These are phyloP conservation scores for Pilaira anomala DNA, from an alignment of 192 early-diverging fungal genomes.

Conservation along the genomic window DNA sequence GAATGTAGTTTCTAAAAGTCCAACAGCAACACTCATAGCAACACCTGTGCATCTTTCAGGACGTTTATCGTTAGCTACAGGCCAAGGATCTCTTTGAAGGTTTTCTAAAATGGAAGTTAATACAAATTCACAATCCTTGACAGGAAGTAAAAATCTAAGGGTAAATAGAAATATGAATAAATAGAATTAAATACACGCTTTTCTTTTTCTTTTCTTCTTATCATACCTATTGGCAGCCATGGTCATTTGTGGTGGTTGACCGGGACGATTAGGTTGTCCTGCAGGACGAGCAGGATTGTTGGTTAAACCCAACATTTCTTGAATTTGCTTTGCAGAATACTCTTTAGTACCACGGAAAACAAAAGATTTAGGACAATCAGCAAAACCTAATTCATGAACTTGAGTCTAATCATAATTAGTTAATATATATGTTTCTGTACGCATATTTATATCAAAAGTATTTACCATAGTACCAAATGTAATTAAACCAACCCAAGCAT, in stretches of 20 bases:
- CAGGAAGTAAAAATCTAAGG: constrained; percentile 81
- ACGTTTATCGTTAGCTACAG: constrained; percentile 84
- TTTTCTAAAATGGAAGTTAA: constrained; percentile 93
- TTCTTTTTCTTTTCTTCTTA: not conserved
- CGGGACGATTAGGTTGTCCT: constrained; percentile 32
- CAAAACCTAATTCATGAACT: constrained; percentile 94
- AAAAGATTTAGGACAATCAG: constrained; percentile 95
- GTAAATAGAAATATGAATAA: not conserved
- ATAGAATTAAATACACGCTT: not conserved
- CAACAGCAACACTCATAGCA: constrained; percentile 88
- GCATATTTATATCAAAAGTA: not conserved
- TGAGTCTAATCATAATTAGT: constrained; percentile 58
- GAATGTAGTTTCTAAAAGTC: constrained; percentile 89
- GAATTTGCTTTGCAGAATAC: constrained; percentile 90
- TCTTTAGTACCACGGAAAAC: constrained; percentile 98
- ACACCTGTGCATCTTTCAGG: constrained; percentile 92
- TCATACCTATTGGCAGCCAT: constrained; percentile 54
- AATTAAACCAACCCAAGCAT: constrained; percentile 92
- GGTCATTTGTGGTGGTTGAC: constrained; percentile 39
- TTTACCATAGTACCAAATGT: constrained; percentile 97
- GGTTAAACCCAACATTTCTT: constrained; percentile 93
- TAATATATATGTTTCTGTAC: not conserved
- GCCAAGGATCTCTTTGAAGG: constrained; percentile 97
- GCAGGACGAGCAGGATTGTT: constrained; percentile 36
- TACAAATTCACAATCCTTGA: constrained; percentile 95